These are phyloP conservation scores for Arthrobotrys pseudoclavata DNA, from an alignment of 2,329 filamentous ascomycete species.

Conservation along the genomic window DNA sequence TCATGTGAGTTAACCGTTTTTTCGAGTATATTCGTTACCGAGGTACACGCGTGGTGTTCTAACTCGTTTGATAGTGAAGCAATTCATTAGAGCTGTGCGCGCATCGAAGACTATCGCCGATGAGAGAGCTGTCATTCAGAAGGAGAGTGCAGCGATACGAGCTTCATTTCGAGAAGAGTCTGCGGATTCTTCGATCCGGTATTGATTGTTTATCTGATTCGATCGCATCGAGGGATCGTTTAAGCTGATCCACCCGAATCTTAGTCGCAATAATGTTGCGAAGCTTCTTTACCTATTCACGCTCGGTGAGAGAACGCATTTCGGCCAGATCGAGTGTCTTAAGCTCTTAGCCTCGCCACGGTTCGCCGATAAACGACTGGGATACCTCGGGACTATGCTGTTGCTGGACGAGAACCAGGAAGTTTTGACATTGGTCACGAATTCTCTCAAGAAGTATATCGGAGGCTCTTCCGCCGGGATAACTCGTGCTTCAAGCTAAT, in stretches of 20 bases:
- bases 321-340: constrained; percentile 98
- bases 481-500: neutral
- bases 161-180: constrained; percentile 98
- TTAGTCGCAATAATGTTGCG: constrained; percentile 96
- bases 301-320: constrained; percentile 95
- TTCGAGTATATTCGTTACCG: neutral
- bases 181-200: constrained; percentile 91
- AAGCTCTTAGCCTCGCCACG: constrained; percentile 96
- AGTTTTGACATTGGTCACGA: constrained; percentile 95
- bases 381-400: constrained; percentile 95
- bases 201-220: constrained; percentile 63
- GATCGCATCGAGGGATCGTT: constrained; percentile 24
- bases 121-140: constrained; percentile 97
- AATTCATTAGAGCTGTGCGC: constrained; percentile 99
- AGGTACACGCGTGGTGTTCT: neutral
- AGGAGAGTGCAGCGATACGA: constrained; percentile 97
- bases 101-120: constrained; percentile 99
- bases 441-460: constrained; percentile 92
- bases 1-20: constrained; percentile 30
- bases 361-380: constrained; percentile 96
- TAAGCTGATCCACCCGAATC: too few species aligned
- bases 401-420: constrained; percentile 98
- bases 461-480: constrained; percentile 2
- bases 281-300: constrained; percentile 99
- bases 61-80: constrained; percentile 79